phyloP scores from a whole-genome alignment of 768 basidiomycete genomes.

The Paxillus involutus region DNA sequence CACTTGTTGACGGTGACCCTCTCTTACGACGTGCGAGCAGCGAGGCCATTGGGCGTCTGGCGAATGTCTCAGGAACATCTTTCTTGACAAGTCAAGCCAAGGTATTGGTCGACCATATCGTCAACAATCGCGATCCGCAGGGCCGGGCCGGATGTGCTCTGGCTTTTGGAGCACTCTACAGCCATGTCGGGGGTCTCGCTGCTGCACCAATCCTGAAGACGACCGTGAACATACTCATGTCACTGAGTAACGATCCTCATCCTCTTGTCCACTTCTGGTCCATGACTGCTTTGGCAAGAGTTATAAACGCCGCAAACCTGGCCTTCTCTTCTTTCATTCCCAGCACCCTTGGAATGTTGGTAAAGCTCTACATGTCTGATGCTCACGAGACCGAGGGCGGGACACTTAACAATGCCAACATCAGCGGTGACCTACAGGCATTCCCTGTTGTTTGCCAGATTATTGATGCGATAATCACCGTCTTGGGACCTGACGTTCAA shows the following conservation, averaged over 20 bases:
- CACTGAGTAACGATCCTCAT: conserved; percentile 93
- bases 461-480: conserved; percentile 89
- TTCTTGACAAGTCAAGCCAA: conserved; percentile 89
- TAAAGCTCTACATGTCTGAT: conserved; percentile 87
- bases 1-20: conserved; percentile 77
- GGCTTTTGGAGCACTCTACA: conserved; percentile 90
- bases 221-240: conserved; percentile 92
- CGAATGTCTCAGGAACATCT: conserved; percentile 76
- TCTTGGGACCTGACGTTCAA: conserved; percentile 93
- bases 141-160: conserved; percentile 92
- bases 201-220: conserved; percentile 94
- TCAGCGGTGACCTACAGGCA: conserved; percentile 87
- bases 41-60: conserved; percentile 86
- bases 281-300: conserved; percentile 77
- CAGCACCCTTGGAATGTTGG: conserved; percentile 84
- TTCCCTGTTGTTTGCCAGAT: conserved; percentile 92
- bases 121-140: conserved; percentile 90
- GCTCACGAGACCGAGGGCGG: conserved; percentile 95
- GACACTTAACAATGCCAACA: conserved; percentile 74
- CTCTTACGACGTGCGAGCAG: conserved; percentile 77
- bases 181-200: conserved; percentile 89
- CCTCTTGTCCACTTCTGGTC: conserved; percentile 96
- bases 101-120: conserved; percentile 88
- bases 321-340: conserved; percentile 89
- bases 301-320: conserved; percentile 89